phyloP scores from a whole-genome alignment of 225 moss, liverwort and hornwort species.

The Marchantia polymorpha region DNA sequence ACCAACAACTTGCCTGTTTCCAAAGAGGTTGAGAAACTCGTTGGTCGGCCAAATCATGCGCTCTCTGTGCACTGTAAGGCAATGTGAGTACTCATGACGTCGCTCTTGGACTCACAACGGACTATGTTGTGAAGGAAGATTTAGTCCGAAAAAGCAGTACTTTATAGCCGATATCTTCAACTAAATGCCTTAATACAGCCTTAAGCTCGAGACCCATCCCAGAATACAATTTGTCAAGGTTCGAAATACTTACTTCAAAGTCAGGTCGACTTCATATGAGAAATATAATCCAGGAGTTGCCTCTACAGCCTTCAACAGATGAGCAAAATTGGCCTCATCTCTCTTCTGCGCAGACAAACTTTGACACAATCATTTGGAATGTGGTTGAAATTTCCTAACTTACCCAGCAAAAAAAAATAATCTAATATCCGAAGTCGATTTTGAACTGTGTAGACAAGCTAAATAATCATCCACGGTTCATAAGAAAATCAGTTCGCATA shows the following conservation, averaged over 20 bases:
- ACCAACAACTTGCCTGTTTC: conserved; percentile 59
- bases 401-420: background rate
- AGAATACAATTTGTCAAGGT: background rate
- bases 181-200: background rate
- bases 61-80: conserved; percentile 62
- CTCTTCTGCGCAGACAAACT: conserved; percentile 56
- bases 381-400: background rate
- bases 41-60: conserved; percentile 52
- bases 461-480: background rate
- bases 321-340: conserved; percentile 77
- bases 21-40: conserved; percentile 71
- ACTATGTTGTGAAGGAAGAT: background rate
- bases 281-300: conserved; percentile 83
- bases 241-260: conserved; percentile 62
- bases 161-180: background rate
- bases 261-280: conserved; percentile 84
- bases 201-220: background rate
- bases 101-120: background rate
- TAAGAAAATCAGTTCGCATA: background rate
- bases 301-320: conserved; percentile 68
- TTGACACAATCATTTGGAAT: no score
- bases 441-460: background rate
- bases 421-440: no score
- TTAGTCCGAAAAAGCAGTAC: background rate
- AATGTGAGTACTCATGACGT: background rate